phyloP scores from a whole-genome alignment of 129 eudicot species.

The Ambrosia trifida region DNA sequence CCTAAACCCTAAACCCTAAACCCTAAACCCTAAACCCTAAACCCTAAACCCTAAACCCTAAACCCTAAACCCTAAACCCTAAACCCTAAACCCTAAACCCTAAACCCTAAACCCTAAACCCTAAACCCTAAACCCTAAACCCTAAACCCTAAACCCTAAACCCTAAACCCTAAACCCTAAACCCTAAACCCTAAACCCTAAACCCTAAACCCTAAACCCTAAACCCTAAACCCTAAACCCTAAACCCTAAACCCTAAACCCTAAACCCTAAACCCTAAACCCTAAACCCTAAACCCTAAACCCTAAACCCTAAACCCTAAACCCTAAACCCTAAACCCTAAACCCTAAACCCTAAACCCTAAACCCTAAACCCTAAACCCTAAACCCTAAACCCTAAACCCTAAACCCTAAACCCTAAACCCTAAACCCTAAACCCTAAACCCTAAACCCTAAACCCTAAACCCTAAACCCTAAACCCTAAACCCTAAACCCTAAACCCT shows the following conservation, averaged over 20 bases:
- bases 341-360: constrained; percentile 26
- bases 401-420: not conserved
- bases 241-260: not conserved
- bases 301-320: not conserved
- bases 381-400: constrained; percentile 23
- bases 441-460: constrained; percentile 10
- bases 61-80: too few relatives aligned
- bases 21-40: too few relatives aligned
- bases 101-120: not conserved
- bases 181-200: constrained; percentile 18
- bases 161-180: constrained; percentile 28
- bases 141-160: not conserved
- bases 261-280: constrained; percentile 6
- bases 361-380: constrained; percentile 19
- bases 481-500: not conserved
- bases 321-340: constrained; percentile 10
- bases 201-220: constrained; percentile 25
- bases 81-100: too few relatives aligned
- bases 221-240: not conserved
- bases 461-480: not conserved
- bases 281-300: not conserved
- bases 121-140: not conserved
- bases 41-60: too few relatives aligned
- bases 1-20: too few relatives aligned
- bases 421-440: not conserved